These are phyloP conservation scores for Penicillium freii DNA, from an alignment of 2,329 filamentous ascomycete genomes.

Conservation along the genomic window DNA sequence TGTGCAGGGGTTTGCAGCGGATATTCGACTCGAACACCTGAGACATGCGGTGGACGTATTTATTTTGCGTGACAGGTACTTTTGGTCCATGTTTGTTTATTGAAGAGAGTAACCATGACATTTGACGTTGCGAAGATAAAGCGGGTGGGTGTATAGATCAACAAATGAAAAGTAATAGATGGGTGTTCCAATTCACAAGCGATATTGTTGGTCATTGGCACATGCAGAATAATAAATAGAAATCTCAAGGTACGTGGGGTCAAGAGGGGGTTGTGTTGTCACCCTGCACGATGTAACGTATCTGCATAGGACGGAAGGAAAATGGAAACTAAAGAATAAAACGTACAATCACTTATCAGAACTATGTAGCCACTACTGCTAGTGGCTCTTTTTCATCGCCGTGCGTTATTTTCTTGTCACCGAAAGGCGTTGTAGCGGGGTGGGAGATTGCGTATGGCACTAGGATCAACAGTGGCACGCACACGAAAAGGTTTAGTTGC, in stretches of 20 bases:
- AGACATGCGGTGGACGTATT: background rate
- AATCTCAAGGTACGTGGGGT: background rate
- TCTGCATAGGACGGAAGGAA: background rate
- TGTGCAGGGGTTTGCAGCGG: background rate
- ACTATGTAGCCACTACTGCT: background rate
- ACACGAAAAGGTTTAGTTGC: constrained; percentile 19
- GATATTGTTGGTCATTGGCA: background rate
- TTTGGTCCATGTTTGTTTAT: background rate
- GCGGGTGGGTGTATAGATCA: background rate
- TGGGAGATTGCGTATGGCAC: constrained; percentile 8
- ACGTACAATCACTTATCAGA: background rate
- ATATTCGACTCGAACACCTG: too few relatives aligned
- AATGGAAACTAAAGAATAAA: background rate
- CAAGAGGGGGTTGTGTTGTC: background rate
- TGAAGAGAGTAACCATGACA: background rate
- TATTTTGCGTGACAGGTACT: background rate
- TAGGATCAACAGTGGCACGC: background rate
- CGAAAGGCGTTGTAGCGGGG: background rate
- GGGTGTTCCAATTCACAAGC: background rate
- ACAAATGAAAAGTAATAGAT: background rate
- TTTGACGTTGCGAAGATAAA: background rate
- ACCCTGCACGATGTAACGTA: background rate
- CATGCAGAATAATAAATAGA: too few relatives aligned
- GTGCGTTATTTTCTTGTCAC: background rate
- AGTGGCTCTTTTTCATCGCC: background rate